Conservation (phyloP, 495 filamentous ascomycete species). For the Thermothielavioides terrestris region DNA sequence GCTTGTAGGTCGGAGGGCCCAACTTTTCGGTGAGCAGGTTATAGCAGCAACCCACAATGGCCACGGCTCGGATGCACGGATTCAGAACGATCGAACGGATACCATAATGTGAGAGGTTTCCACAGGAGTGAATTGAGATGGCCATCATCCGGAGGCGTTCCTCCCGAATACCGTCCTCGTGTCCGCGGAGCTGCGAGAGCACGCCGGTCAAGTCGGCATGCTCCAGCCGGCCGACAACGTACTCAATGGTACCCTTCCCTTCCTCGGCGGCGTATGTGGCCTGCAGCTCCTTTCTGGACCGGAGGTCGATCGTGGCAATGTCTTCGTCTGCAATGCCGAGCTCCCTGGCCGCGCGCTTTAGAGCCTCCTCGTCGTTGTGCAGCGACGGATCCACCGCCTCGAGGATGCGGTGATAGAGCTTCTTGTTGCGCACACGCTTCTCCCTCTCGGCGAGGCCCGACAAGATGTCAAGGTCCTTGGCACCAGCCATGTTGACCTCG, state of each 20-base stretch:
- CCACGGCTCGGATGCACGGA: constrained; percentile 73
- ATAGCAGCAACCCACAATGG: constrained; percentile 96
- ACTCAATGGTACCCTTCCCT: constrained; percentile 60
- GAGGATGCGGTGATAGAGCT: constrained; percentile 48
- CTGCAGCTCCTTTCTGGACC: constrained; percentile 37
- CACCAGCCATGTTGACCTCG: constrained; percentile 74
- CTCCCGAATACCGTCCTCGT: constrained; percentile 21
- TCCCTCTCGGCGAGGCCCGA: constrained; percentile 62
- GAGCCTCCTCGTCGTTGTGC: constrained; percentile 31
- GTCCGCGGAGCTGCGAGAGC: constrained; percentile 33
- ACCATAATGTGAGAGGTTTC: constrained; percentile 91
- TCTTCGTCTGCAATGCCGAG: constrained; percentile 28
- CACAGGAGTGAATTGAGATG: constrained; percentile 92
- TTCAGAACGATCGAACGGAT: constrained; percentile 78
- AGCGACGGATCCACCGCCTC: constrained; percentile 32
- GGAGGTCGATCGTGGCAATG: constrained; percentile 35
- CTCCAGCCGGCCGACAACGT: constrained; percentile 51
- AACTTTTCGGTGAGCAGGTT: constrained; percentile 88
- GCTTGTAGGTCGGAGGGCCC: constrained; percentile 77
- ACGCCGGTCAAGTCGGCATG: constrained; percentile 53
- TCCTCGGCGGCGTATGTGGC: constrained; percentile 39
- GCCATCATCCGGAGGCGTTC: constrained; percentile 59
- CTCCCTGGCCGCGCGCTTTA: constrained; percentile 30
- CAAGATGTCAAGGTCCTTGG: constrained; percentile 69
- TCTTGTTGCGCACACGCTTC: constrained; percentile 65